Base-by-base conservation (phyloP, 2,329 filamentous ascomycete species). In the Alternaria ventricosa region DNA sequence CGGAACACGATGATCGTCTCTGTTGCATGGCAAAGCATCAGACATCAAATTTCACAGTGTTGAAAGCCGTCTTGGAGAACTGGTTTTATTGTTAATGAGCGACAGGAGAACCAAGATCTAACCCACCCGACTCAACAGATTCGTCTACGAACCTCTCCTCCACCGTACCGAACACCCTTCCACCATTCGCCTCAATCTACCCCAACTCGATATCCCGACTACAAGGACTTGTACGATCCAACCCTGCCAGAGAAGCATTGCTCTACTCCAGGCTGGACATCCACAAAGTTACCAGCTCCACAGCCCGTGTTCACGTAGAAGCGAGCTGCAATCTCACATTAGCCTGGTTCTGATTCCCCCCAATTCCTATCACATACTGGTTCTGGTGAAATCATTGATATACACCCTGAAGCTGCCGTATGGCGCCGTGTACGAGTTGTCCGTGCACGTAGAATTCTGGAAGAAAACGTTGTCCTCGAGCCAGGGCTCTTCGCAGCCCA, bases 381-480 rank as follows among this genome's bases (percentile, higher is more conserved):
- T 60, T 6, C 49, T 36, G 28, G 49, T 60, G 4, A 54, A 60
- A 0, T 12, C 27, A 4, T 60, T 60, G 23, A 22, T 12, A 3
- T 43, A 15, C 5, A 60, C 49, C 22, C 15, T 44, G 23, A 60
- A 60, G 33, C 57, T 60, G 3, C 49, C 57, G 3, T 60, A 60
- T 25, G 57, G 47, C 10, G 4, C n/a, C 7, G 27, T 60, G 41
- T 53, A 60, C n/a, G 20, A 10, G 13, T 55, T 54, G 6, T 23
- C n/a, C 30, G 12, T 25, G 23, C 57, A 60, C 46, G 15, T 41
- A 41, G 43, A 25, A 28, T 22, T n/a, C n/a, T 63, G 55, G 20
- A 25, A 41, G 55, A 63, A 59, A 28, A 63, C 55, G 13, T 28
- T 59, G 55, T 63, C 58, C 28, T 57, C 53, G 15, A 57, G 51